These are phyloP conservation scores for Rhododendron vialii DNA, from an alignment of 148 eudicot genomes.

Conservation along the genomic window DNA sequence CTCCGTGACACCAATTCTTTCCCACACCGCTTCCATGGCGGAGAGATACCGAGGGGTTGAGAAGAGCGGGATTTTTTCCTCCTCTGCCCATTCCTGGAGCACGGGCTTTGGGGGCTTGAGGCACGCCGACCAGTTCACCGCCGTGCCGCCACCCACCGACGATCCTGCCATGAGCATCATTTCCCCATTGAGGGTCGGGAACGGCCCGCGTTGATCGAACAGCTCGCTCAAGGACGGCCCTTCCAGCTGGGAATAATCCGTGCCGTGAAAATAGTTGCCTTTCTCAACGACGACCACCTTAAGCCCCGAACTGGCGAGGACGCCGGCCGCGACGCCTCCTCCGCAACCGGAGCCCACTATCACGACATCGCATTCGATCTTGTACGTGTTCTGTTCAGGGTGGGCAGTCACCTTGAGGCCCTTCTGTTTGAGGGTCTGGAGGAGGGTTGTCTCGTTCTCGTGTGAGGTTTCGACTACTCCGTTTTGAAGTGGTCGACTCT, in stretches of 20 bases:
- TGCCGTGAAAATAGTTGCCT: conserved; percentile 50
- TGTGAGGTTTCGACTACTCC: conserved; percentile 49
- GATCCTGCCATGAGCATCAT: conserved; percentile 51
- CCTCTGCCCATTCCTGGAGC: conserved; percentile 47
- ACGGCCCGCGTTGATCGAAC: conserved; percentile 37
- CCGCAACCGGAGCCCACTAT: conserved; percentile 72
- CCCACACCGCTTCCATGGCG: conserved; percentile 47
- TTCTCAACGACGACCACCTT: conserved; percentile 66
- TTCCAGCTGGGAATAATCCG: conserved; percentile 52
- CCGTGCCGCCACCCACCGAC: conserved; percentile 62
- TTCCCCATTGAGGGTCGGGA: conserved; percentile 43
- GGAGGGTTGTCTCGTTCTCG: conserved; percentile 27
- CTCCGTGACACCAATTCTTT: conserved; percentile 52
- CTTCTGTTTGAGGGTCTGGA: conserved; percentile 33
- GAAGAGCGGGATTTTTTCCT: conserved; percentile 34
- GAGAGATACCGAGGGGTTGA: conserved; percentile 36
- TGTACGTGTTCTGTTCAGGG: conserved; percentile 18
- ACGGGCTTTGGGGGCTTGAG: conserved; percentile 46
- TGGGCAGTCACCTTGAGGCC: conserved; percentile 39
- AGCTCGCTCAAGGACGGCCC: conserved; percentile 57
- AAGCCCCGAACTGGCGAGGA: conserved; percentile 51
- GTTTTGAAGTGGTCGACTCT: conserved; percentile 41
- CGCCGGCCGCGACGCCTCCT: conserved; percentile 67
- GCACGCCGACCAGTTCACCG: conserved; percentile 66
- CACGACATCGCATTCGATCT: conserved; percentile 53